Evolutionary conservation across 2,329 filamentous ascomycete genomes (phyloP).

Genomic region (Thermothelomyces thermophilus): DNA sequence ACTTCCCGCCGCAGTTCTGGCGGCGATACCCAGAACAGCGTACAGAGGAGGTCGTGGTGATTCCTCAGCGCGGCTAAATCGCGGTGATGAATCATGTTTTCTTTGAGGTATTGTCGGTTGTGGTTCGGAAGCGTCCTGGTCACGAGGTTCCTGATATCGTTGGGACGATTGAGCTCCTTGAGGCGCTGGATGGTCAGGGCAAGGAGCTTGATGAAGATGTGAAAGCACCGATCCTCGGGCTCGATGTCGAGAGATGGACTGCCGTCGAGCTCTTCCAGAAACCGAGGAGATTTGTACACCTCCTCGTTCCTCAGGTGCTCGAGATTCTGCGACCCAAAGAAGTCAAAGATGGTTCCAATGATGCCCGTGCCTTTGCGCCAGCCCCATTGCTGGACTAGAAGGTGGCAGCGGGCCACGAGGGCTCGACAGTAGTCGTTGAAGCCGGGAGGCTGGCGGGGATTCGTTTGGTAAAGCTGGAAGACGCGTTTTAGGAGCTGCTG

Average conservation of each 20-base stretch:
- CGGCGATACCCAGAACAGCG: slow-evolving; percentile 59
- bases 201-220: slow-evolving; percentile 60
- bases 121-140: slow-evolving; percentile 60
- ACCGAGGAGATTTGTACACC: slow-evolving; percentile 52
- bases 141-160: slow-evolving; percentile 56
- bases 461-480: slow-evolving; percentile 52
- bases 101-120: slow-evolving; percentile 56
- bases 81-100: slow-evolving; percentile 51
- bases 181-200: slow-evolving; percentile 51
- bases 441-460: slow-evolving; percentile 48
- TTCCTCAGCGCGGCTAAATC: slow-evolving; percentile 60
- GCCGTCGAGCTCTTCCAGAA: slow-evolving; percentile 49
- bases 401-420: slow-evolving; percentile 54
- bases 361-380: slow-evolving; percentile 54
- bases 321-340: slow-evolving; percentile 57
- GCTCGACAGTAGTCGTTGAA: slow-evolving; percentile 62
- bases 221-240: slow-evolving; percentile 56
- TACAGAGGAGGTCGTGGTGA: slow-evolving; percentile 62
- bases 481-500: slow-evolving; percentile 51
- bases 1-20: slow-evolving; percentile 46
- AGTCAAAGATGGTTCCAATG: slow-evolving; percentile 59
- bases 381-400: slow-evolving; percentile 58
- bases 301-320: slow-evolving; percentile 60
- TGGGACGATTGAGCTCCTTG: slow-evolving; percentile 40
- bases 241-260: slow-evolving; percentile 44